Conservation (phyloP, 495 filamentous ascomycete species). For the Talaromyces wortmannii region DNA sequence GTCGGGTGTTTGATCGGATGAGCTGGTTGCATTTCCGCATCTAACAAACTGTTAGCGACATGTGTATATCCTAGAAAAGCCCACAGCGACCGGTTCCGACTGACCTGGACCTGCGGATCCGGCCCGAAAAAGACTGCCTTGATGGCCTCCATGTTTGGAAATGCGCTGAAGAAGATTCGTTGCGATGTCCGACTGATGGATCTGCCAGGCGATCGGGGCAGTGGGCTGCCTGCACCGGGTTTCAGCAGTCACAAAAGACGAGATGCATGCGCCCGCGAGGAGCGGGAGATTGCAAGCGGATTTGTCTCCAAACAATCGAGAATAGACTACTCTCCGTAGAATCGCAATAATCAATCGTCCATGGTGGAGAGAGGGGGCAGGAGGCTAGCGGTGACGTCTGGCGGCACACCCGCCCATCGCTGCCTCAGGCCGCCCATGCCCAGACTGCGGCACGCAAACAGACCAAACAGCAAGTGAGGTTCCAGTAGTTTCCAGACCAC, state of each 20-base stretch:
- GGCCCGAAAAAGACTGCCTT: conserved; percentile 86
- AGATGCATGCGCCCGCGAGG: no score
- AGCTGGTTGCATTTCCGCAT: conserved; percentile 93
- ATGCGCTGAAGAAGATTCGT: background rate
- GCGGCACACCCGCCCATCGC: background rate
- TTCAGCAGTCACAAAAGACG: no score
- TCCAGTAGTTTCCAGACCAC: conserved; percentile 2
- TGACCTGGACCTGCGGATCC: conserved; percentile 84
- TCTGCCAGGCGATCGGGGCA: no score
- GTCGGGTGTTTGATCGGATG: conserved; percentile 84
- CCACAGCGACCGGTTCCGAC: conserved; percentile 1
- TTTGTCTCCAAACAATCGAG: no score
- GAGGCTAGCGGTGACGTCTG: background rate
- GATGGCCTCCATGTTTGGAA: conserved; percentile 70
- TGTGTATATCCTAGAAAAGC: background rate
- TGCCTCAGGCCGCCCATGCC: background rate
- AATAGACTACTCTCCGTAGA: no score
- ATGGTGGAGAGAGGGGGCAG: background rate
- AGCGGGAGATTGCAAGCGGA: no score
- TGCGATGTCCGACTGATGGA: background rate
- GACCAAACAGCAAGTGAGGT: background rate
- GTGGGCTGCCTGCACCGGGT: background rate
- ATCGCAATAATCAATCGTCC: no score
- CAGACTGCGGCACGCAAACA: background rate
- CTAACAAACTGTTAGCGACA: conserved; percentile 31